Evolutionary conservation across 2,329 filamentous ascomycete species (phyloP), one percentile per base, ranked within the genome.

Genomic region (Xenosphaeropsis pyriputrescens): DNA sequence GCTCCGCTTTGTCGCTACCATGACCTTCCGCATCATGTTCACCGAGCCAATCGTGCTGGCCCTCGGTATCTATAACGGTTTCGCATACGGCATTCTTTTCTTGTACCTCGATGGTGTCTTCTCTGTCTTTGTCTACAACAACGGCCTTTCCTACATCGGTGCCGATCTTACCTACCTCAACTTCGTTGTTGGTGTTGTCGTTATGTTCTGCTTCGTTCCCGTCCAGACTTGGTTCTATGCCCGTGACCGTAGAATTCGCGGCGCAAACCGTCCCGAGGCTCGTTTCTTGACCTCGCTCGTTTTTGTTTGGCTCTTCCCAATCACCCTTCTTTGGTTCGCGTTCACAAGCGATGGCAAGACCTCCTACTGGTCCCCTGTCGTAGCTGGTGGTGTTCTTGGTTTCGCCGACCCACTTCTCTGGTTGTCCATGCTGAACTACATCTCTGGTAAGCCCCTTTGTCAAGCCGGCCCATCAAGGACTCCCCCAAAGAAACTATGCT

Each of bases 391-490:
- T 8, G 44, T 62, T 6, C 49, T 63, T 14, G 59, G 58, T 6
- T 58, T 62, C 42, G 58, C 56, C 18, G 59, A 62, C 42, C 59
- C 60, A 7, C 42, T 63, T n/a, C 50, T 63, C 4, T 63, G 58
- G 57, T 49, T 62, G n/a, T 47, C 50, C 35, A 63, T 62, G 59
- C 45, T 63, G 33, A 63, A 59, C 37, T 63, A 63, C 43, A 58
- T 62, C 34, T 57, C 58, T 19, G 58, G 47, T 47, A 43, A 17
- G 39, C 6, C 9, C 14, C 31, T 18, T 32, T 18, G 18, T 26
- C 22, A 33, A 18, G 15, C 7, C 18, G 29, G 22, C 22, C 22
- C 8, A 26, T 26, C n/a, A n/a, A n/a, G n/a, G n/a, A n/a, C 5
- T 26, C 22, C 15, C 33, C 18, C 33, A 22, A 15, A 15, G 17